Base-by-base conservation (phyloP, 306 rosid genomes). In the Quercus variabilis region DNA sequence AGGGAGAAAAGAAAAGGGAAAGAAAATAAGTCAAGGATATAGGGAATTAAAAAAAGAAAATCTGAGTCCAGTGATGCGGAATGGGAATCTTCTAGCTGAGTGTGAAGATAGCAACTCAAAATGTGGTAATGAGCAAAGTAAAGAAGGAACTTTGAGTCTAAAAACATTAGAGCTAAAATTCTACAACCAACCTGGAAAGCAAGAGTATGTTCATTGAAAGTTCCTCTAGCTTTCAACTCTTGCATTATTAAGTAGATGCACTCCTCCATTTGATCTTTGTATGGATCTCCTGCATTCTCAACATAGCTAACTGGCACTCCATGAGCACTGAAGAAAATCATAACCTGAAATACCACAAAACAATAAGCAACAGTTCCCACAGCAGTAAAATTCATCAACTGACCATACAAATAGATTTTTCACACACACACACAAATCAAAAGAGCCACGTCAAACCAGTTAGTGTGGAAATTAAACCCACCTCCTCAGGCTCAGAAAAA, bases 291-390 rank as follows among this genome's bases (percentile, higher is more conserved):
- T 13, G 99, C 97, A 56, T 90, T 83, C 88, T 90, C 94, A 73
- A 96, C 94, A 14, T 96, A 96, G 77, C 98, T 96, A 69, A 93
- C 93, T 5, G 99, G 99, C 21, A 96, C 99, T 33, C 99, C 98
- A 3, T 96, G 99, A 77, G 99, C 99, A 85, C 99, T 96, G 84
- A 96, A 96, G 88, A 96, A 92, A 86, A 96, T 86, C 93, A 86
- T 88, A 43, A 84, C 99, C 99, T 95, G 70, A 68, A 25, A 80
- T 64, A 69, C 30, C 28, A 67, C 18, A 67, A 31, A 52, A 6
- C 38, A 18, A 82, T 19, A 73, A 33, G 69, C 25, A 74, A 73
- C 0, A 49, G 77, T 59, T 83, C 62, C 75, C 26, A 23, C 21
- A 68, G 78, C 63, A 28, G 75, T 26, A 70, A 55, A 75, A 30